Evolutionary conservation across 2,329 filamentous ascomycete genomes (phyloP).

Genomic region (Microcyclospora pomicola): DNA sequence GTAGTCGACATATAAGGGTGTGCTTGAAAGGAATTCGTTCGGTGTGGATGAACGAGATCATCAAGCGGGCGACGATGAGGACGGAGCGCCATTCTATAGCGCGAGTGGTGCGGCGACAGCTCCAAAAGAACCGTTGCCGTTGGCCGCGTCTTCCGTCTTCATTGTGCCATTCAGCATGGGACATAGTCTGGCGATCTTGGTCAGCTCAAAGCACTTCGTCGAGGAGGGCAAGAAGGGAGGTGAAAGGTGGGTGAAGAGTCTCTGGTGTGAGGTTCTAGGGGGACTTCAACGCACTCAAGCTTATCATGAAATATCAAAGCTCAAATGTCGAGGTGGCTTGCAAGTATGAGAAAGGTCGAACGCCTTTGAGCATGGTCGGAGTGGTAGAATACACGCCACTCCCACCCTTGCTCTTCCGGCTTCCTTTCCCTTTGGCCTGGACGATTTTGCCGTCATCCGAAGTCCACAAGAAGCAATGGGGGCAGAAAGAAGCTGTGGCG

Average conservation of each 20-base stretch:
- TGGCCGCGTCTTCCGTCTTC: conserved; percentile 23
- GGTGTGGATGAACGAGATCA: too few species aligned
- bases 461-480: conserved; percentile 12
- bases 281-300: too few species aligned
- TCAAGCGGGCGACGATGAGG: too few species aligned
- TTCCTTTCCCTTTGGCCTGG: background rate
- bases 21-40: too few species aligned
- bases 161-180: conserved; percentile 68
- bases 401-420: conserved; percentile 4
- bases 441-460: background rate
- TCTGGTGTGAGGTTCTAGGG: too few species aligned
- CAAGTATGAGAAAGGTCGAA: too few species aligned
- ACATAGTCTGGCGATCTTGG: conserved; percentile 47
- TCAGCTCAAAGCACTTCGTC: conserved; percentile 2
- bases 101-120: conserved; percentile 20
- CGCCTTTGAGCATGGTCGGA: too few species aligned
- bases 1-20: too few species aligned
- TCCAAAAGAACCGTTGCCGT: conserved; percentile 22
- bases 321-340: too few species aligned
- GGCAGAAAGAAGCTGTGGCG: conserved; percentile 3
- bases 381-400: background rate
- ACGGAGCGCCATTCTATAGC: conserved; percentile 7
- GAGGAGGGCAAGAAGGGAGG: background rate
- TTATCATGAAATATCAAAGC: too few species aligned
- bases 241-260: background rate